Conservation (phyloP, 2,329 filamentous ascomycete genomes). For the Trichoderma oligosporum region DNA sequence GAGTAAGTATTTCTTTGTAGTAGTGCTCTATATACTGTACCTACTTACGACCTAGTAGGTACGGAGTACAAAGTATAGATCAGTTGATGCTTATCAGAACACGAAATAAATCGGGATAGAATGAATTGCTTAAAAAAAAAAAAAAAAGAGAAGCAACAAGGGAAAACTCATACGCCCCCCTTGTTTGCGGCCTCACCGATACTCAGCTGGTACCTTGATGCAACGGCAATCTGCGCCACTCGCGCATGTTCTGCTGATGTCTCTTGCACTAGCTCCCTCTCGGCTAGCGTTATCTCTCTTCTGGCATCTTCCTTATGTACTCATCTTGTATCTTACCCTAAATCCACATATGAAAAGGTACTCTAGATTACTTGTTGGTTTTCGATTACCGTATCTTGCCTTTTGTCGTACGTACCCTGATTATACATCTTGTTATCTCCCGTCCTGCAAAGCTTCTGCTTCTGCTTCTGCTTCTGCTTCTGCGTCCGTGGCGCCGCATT, state of each 20-base stretch:
- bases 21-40: too few species aligned
- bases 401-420: constrained; percentile 18
- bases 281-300: constrained; percentile 13
- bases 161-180: background rate
- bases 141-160: background rate
- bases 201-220: constrained; percentile 7
- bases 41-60: too few species aligned
- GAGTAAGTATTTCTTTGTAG: too few species aligned
- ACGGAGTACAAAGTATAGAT: too few species aligned
- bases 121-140: background rate
- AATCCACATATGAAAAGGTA: constrained; percentile 4
- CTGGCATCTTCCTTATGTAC: too few species aligned
- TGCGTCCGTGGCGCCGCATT: constrained; percentile 2
- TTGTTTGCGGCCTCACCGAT: constrained; percentile 16
- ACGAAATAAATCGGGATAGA: background rate
- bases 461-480: background rate
- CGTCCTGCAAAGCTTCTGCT: too few species aligned
- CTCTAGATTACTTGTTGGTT: constrained; percentile 5
- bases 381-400: constrained; percentile 16
- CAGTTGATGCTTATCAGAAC: constrained; percentile 4
- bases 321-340: too few species aligned
- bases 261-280: background rate
- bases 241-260: constrained; percentile 8
- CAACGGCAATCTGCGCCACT: background rate
- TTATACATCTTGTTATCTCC: constrained; percentile 11